Percentiles rank a stretch among this genome's conserved stretches.
Conservation (phyloP, 2,329 filamentous ascomycete genomes). For the Parascedosporium putredinis region DNA sequence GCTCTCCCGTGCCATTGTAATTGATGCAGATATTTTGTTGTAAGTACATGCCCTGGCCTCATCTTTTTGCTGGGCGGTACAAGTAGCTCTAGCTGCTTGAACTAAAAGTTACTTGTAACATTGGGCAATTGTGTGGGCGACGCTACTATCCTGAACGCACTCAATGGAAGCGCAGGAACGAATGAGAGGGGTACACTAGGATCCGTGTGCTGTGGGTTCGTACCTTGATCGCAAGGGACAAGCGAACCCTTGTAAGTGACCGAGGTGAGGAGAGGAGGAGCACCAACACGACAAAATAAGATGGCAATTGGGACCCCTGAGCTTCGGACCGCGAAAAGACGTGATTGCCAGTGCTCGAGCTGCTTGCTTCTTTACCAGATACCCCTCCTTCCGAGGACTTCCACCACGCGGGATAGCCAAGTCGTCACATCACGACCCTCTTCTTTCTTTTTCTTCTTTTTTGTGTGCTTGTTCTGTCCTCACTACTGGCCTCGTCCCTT, state of each 20-base stretch:
- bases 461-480: too few species aligned
- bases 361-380: neutral
- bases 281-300: slow-evolving; percentile 4
- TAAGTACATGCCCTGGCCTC: too few species aligned
- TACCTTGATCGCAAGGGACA: neutral
- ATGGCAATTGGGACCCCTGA: slow-evolving; percentile 1
- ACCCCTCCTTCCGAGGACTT: neutral
- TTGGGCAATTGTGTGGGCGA: too few species aligned
- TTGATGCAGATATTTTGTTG: too few species aligned
- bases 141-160: neutral
- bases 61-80: too few species aligned
- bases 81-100: too few species aligned
- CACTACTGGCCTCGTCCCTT: neutral
- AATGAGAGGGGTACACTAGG: neutral
- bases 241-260: neutral
- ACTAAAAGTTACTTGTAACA: too few species aligned
- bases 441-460: neutral
- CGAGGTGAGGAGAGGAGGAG: too few species aligned
- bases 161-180: neutral
- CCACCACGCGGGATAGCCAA: neutral
- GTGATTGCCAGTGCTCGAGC: neutral
- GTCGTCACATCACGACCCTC: neutral
- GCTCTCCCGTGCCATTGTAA: too few species aligned
- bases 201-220: neutral
- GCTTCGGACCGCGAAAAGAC: neutral